Evolutionary conservation across 75 land plant genomes (phyloP), one percentile per base, ranked within the genome.

Genomic region (Larix kaempferi): DNA sequence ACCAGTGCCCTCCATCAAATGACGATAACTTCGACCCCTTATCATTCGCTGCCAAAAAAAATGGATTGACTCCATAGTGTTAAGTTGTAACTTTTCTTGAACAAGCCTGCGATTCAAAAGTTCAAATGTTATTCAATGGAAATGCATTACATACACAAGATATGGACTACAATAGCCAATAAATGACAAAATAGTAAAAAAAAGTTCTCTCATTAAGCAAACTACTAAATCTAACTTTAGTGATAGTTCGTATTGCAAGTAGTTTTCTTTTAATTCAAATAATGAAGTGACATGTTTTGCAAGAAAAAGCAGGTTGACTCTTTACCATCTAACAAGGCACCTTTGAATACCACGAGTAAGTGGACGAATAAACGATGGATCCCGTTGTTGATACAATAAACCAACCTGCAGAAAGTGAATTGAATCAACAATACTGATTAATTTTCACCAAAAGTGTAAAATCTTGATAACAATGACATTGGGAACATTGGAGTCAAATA

Each of bases 281-380:
- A 73, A 76, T 21, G 52, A 64, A 74, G 16, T 44, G 69, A 15
- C 14, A 59, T 10, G 6, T 23, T 87, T 78, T 39, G 12, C 8
- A 33, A 15, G 23, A 22, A 13, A 41, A 78, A 49, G 44, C 29
- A 58, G 80, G 21, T 25, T 14, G 27, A 39, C 78, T 61, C 29
- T 16, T 41, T 79, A 92, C 97, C 97, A 94, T 92, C 97, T 83
- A 64, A 88, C 91, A 59, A 94, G 88, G 77, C 97, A 94, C 78
- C 97, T 92, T 75, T 85, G 81, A 59, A 94, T 90, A 55, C 91
- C 94, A 29, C 67, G 84, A 72, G 89, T 74, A 25, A 87, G 60
- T 11, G 97, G 97, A 35, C 97, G 90, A 59, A 92, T 73, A 66
- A 83, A 83, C 39, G 94, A 84, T 55, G 92, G 91, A 78, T 90